Evolutionary conservation across 305 asterid species (phyloP).

Genomic region (Rubia tinctorum): DNA sequence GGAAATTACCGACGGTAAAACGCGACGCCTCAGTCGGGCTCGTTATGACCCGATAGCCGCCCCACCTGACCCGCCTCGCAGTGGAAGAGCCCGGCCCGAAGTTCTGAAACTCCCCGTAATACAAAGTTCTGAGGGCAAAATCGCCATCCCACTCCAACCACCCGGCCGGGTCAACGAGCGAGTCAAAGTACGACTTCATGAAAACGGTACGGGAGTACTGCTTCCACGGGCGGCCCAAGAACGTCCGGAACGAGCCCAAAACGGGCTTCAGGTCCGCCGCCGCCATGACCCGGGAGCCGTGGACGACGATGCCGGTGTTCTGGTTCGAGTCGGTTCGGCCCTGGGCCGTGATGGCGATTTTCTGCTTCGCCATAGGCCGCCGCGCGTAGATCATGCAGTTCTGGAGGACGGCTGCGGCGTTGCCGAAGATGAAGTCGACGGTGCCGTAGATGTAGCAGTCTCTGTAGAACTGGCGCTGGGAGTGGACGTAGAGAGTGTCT

Average conservation of each 20-base stretch:
- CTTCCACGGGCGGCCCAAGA: slow-evolving; percentile 78
- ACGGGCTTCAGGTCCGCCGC: slow-evolving; percentile 48
- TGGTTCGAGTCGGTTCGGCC: slow-evolving; percentile 73
- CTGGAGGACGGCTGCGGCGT: slow-evolving; percentile 68
- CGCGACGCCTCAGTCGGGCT: slow-evolving; percentile 52
- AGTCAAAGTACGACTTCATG: slow-evolving; percentile 43
- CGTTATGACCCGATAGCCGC: slow-evolving; percentile 63
- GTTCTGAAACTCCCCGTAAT: slow-evolving; percentile 67
- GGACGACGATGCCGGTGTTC: slow-evolving; percentile 71
- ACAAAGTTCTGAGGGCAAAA: slow-evolving; percentile 63
- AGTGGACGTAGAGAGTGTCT: slow-evolving; percentile 79
- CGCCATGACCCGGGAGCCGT: slow-evolving; percentile 61
- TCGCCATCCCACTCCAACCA: slow-evolving; percentile 82
- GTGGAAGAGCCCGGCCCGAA: slow-evolving; percentile 66
- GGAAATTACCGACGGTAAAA: slow-evolving; percentile 50
- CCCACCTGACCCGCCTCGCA: slow-evolving; percentile 54
- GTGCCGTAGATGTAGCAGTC: slow-evolving; percentile 79
- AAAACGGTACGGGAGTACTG: slow-evolving; percentile 65
- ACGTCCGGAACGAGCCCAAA: slow-evolving; percentile 40
- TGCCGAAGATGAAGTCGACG: slow-evolving; percentile 83
- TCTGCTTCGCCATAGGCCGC: slow-evolving; percentile 54
- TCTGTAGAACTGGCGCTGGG: slow-evolving; percentile 71
- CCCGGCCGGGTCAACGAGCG: slow-evolving; percentile 62
- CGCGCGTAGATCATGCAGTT: slow-evolving; percentile 79
- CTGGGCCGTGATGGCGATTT: slow-evolving; percentile 61